A percentile compares a stretch with the other conserved stretches of the same genome.
phyloP scores from a whole-genome alignment of 371 early-diverging fungal species.

The Capillidium heterosporum region DNA sequence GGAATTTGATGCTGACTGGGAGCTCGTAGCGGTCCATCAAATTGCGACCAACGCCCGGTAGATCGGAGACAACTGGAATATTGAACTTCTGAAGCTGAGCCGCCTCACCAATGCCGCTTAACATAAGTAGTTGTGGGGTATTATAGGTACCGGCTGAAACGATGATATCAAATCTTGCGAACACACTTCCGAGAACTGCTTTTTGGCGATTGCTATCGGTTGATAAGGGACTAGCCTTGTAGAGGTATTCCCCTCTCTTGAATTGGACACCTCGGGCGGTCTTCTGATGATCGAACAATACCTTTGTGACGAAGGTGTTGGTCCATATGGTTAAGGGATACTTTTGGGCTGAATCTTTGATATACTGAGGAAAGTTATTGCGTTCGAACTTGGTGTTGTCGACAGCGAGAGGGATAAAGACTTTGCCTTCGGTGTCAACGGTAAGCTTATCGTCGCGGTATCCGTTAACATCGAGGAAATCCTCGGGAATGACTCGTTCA shows the following conservation, averaged over 20 bases:
- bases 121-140: slow-evolving; percentile 12
- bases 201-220: not conserved
- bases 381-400: not conserved
- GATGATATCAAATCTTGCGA: slow-evolving; percentile 12
- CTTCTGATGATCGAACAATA: not conserved
- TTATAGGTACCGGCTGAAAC: slow-evolving; percentile 11
- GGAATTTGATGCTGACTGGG: not conserved
- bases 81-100: not conserved
- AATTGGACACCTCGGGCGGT: not conserved
- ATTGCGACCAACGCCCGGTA: not conserved
- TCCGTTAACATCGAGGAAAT: not conserved
- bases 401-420: not conserved
- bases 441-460: not conserved
- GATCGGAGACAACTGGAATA: not conserved
- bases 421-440: not conserved
- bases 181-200: not conserved
- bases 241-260: not conserved
- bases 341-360: no score
- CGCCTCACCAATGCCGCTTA: slow-evolving; percentile 10
- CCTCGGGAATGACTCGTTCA: not conserved
- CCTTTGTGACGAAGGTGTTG: slow-evolving; percentile 2
- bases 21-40: not conserved
- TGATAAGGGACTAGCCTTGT: not conserved
- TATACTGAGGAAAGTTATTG: not conserved
- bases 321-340: not conserved